Evolutionary conservation across 257 asterid species (phyloP).

Genomic region (Henckelia pumila): DNA sequence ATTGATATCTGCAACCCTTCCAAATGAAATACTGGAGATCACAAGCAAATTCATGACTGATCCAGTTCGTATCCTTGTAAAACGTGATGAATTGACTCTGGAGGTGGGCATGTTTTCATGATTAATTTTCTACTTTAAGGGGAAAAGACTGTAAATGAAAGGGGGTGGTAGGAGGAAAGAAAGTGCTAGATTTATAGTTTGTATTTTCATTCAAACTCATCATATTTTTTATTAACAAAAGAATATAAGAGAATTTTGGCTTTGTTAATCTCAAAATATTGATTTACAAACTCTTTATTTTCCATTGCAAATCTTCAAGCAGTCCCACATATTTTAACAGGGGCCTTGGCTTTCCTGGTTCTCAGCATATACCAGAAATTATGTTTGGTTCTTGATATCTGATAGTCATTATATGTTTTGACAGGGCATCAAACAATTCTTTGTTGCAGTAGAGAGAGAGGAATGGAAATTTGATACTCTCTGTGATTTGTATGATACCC

Average conservation of each 20-base stretch:
- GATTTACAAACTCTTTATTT: background rate
- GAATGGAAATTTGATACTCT: constrained; percentile 97
- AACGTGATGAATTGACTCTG: constrained; percentile 97
- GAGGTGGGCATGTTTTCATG: constrained; percentile 48
- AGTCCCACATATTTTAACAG: background rate
- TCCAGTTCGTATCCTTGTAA: constrained; percentile 95
- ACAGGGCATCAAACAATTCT: constrained; percentile 97
- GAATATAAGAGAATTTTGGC: background rate
- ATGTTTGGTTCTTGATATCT: constrained; percentile 7
- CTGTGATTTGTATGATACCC: constrained; percentile 92
- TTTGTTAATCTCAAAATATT: background rate
- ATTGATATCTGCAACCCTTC: constrained; percentile 93
- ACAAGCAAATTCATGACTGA: constrained; percentile 99
- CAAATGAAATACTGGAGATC: constrained; percentile 92
- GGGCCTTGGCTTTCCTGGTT: constrained; percentile 11
- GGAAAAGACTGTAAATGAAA: background rate
- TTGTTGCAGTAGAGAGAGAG: constrained; percentile 93
- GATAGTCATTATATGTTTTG: constrained; percentile 13
- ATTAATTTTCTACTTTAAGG: background rate
- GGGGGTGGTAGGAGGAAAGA: background rate
- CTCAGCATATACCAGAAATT: background rate
- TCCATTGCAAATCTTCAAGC: background rate
- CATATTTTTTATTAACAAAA: background rate
- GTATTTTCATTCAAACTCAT: background rate
- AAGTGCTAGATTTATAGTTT: background rate